Evolutionary conservation across 169 alveolate species (phyloP).

Genomic region (Plasmodium gonderi): DNA sequence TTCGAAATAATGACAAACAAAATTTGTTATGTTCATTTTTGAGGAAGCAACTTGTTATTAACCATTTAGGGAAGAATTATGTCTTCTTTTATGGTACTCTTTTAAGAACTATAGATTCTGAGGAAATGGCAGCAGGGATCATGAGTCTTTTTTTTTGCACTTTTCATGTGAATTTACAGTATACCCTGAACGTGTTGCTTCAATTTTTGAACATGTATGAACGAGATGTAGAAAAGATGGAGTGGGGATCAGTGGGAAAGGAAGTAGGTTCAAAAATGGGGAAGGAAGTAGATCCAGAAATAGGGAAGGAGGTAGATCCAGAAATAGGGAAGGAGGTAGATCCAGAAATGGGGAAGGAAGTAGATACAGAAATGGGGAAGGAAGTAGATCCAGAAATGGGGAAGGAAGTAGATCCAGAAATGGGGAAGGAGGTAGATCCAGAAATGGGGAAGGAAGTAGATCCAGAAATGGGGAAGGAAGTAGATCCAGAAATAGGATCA

Average conservation of each 20-base stretch:
- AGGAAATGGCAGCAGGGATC: neutral
- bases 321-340: no score
- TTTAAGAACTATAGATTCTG: conserved; percentile 20
- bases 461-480: neutral
- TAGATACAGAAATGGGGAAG: neutral
- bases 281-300: neutral
- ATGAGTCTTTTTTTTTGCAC: conserved; percentile 3
- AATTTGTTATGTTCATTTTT: conserved; percentile 55
- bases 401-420: neutral
- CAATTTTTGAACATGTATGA: conserved; percentile 42
- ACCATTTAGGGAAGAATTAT: conserved; percentile 45
- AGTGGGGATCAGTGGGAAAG: neutral
- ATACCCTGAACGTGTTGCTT: conserved; percentile 28
- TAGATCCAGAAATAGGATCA: neutral
- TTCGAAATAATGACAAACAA: conserved; percentile 10
- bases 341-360: neutral
- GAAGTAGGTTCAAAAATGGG: neutral
- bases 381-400: neutral
- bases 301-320: neutral
- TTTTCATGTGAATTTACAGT: conserved; percentile 35
- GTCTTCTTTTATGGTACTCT: conserved; percentile 13
- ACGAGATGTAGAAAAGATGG: neutral
- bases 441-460: no score
- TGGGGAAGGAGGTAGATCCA: neutral
- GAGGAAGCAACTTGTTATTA: conserved; percentile 36